Evolutionary conservation across 495 filamentous ascomycete genomes (phyloP), one percentile per base, ranked within the genome.

Genomic region (Penicillium pancosmium): DNA sequence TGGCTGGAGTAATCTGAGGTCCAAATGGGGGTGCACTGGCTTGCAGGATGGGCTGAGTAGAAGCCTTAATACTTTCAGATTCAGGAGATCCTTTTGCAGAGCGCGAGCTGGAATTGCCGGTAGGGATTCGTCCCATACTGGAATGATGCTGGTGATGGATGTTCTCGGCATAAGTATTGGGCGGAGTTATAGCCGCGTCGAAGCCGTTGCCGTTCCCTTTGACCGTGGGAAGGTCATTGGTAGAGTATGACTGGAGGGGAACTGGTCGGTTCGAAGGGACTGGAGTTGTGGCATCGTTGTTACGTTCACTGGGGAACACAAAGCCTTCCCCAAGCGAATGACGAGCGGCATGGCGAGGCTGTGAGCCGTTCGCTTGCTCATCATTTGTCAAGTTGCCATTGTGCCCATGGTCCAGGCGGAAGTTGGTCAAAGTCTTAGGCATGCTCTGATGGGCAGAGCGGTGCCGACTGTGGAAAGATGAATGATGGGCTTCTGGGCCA

Each of bases 201-300:
- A 72, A 66, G 38, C 74, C 70, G 68, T 79, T 77, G 31, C 74
- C 69, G 68, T 78, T 77, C 21, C 74, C 85, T 79, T 92, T 94
- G 62, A 91, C 78, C 1, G 92, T 96, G n/a, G 93, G 90, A 5
- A 97, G 77, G 65, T 97, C 94, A 69, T 87, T 90, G 19, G 92
- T 87, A 2, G 94, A 97, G 73, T 91, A 97, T 2, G 89, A 86
- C 72, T 92, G 89, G 36, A 95, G 72, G 12, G 70, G 62, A 7
- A 52, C 62, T 6, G 77, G 77, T 23, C 73, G 74, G 62, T 52
- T 69, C 1, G 73, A 70, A 1, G 71, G 35, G 27, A 61, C 57
- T 18, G 73, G 50, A 15, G 68, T 62, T n/a, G 63, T 50, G 7
- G 50, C 54, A 13, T 77, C 74, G 25, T 67, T 60, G 9, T 36